These are phyloP conservation scores for Rehmannia glutinosa DNA, from an alignment of 257 asterid genomes.

Conservation along the genomic window DNA sequence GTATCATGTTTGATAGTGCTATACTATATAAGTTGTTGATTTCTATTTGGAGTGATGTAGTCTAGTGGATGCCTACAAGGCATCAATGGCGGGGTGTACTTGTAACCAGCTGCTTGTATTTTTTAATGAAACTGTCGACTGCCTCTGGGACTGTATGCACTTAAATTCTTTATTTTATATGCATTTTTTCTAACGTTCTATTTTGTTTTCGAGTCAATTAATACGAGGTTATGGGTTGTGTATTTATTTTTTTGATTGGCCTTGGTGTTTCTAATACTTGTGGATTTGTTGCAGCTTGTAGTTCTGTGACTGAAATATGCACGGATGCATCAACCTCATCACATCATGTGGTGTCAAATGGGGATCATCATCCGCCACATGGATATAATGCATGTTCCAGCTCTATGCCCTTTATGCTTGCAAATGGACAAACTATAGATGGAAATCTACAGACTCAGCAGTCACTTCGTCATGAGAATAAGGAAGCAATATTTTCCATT, in stretches of 20 bases:
- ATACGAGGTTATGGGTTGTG: background rate
- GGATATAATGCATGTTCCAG: constrained; percentile 13
- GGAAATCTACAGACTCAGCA: constrained; percentile 15
- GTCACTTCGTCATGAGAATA: constrained; percentile 5
- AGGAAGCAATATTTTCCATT: constrained; percentile 2
- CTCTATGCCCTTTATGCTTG: background rate
- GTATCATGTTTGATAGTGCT: background rate
- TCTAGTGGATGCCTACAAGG: background rate
- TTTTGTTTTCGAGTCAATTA: background rate
- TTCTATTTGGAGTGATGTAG: background rate
- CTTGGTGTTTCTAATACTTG: background rate
- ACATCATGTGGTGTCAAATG: constrained; percentile 1
- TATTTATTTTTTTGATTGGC: background rate
- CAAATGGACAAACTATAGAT: constrained; percentile 4
- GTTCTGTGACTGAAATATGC: constrained; percentile 26
- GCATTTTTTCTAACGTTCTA: background rate
- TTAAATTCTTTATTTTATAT: background rate
- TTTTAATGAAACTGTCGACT: background rate
- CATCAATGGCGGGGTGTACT: background rate
- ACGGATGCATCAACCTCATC: constrained; percentile 20
- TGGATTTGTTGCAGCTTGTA: constrained; percentile 25
- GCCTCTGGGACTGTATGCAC: background rate
- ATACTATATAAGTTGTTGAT: background rate
- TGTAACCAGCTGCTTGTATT: background rate
- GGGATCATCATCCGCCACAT: constrained; percentile 12